Percentiles rank a stretch among this genome's conserved stretches.
phyloP scores from a whole-genome alignment of 2,329 filamentous ascomycete genomes.

The Botrytis paeoniae region DNA sequence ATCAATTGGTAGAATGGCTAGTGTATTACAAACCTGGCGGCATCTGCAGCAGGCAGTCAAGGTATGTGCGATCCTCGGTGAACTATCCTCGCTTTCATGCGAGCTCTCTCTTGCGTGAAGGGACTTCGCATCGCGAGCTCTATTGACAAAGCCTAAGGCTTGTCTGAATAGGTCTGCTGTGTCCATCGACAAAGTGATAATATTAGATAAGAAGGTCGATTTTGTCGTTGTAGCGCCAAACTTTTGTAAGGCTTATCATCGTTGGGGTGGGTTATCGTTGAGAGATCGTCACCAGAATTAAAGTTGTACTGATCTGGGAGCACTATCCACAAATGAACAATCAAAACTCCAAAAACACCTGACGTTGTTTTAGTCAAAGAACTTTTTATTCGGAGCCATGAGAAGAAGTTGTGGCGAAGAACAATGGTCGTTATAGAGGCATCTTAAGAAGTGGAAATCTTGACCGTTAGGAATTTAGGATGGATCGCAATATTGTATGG shows the following conservation, averaged over 20 bases:
- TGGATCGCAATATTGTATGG: neutral
- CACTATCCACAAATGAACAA: constrained; percentile 1
- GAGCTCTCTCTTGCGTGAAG: constrained; percentile 35
- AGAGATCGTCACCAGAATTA: constrained; percentile 13
- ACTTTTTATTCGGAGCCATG: neutral
- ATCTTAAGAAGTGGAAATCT: neutral
- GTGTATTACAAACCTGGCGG: constrained; percentile 59
- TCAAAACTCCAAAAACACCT: constrained; percentile 5
- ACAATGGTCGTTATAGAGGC: neutral
- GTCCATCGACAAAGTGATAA: constrained; percentile 49
- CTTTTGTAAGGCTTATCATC: constrained; percentile 30
- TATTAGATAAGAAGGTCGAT: neutral
- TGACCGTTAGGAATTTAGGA: constrained; percentile 1
- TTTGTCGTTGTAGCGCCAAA: constrained; percentile 22
- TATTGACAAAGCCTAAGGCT: constrained; percentile 46
- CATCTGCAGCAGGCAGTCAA: constrained; percentile 78
- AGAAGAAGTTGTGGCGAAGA: neutral
- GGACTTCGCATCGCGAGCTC: constrained; percentile 35
- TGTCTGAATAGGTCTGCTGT: constrained; percentile 58
- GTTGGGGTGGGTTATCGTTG: constrained; percentile 20
- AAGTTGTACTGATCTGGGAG: neutral
- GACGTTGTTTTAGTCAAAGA: constrained; percentile 9
- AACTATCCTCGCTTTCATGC: constrained; percentile 49
- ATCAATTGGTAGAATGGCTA: constrained; percentile 15
- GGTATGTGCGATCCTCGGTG: constrained; percentile 70